phyloP scores from a whole-genome alignment of 129 eudicot species.

The Arctium minus region DNA sequence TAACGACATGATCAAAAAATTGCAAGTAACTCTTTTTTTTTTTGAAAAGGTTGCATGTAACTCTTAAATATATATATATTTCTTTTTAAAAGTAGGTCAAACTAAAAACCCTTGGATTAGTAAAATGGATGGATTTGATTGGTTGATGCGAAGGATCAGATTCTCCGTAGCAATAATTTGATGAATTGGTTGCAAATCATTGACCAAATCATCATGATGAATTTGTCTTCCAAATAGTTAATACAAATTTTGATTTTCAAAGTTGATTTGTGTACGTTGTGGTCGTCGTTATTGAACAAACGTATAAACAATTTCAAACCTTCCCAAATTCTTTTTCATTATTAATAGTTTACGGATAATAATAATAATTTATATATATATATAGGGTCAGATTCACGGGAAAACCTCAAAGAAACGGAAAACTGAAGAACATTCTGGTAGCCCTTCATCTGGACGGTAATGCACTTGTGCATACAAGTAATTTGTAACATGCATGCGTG shows the following conservation, averaged over 20 bases:
- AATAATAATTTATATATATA: no score
- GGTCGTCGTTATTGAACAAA: slow-evolving; percentile 11
- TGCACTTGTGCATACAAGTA: no score
- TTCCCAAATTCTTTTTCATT: neutral
- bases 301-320: neutral
- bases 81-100: neutral
- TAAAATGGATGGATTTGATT: neutral
- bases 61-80: neutral
- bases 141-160: neutral
- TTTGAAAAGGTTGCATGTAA: no score
- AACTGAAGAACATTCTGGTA: no score
- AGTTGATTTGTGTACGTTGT: neutral
- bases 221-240: neutral
- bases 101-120: neutral
- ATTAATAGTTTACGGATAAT: neutral
- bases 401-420: no score
- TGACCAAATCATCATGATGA: slow-evolving; percentile 9
- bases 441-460: no score
- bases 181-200: neutral
- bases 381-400: no score
- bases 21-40: no score
- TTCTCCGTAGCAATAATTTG: neutral
- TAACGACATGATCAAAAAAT: no score
- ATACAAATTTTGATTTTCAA: neutral
- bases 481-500: no score